Evolutionary conservation across 768 basidiomycete species (phyloP).

Genomic region (Clitopilus hobsonii): DNA sequence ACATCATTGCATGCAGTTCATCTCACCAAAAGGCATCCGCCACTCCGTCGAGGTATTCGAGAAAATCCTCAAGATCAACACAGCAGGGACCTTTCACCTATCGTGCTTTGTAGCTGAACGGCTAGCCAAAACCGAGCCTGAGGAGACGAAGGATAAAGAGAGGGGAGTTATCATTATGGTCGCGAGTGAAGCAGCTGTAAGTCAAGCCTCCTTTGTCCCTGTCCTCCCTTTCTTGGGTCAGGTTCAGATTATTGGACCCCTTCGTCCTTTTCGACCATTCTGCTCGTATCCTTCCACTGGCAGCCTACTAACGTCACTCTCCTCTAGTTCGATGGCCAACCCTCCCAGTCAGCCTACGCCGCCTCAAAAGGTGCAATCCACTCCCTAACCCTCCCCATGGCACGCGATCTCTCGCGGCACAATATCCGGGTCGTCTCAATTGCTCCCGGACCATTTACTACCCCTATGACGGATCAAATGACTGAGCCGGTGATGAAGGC

Average conservation of each 20-base stretch:
- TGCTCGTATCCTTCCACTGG: too few relatives aligned
- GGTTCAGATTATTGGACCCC: too few relatives aligned
- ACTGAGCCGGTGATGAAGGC: background rate
- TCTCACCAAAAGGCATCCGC: slow-evolving; percentile 39
- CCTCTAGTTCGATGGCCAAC: slow-evolving; percentile 49
- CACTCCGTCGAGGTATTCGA: slow-evolving; percentile 51
- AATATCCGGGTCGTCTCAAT: slow-evolving; percentile 52
- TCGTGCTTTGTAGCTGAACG: slow-evolving; percentile 47
- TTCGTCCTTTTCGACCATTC: too few relatives aligned
- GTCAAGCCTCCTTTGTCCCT: slow-evolving; percentile 12
- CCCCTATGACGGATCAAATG: background rate
- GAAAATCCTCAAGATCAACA: slow-evolving; percentile 47
- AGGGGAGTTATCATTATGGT: slow-evolving; percentile 56
- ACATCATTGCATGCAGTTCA: slow-evolving; percentile 27
- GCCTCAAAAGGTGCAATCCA: slow-evolving; percentile 54
- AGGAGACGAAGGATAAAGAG: slow-evolving; percentile 44
- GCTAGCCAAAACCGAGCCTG: slow-evolving; percentile 43
- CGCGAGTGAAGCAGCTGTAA: slow-evolving; percentile 48
- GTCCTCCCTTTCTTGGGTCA: background rate
- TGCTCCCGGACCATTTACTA: slow-evolving; percentile 37
- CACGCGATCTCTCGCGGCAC: slow-evolving; percentile 51
- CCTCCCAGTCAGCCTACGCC: slow-evolving; percentile 54
- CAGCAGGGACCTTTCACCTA: slow-evolving; percentile 57
- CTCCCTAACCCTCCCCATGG: slow-evolving; percentile 59
- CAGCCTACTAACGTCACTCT: background rate